phyloP scores from a whole-genome alignment of 495 filamentous ascomycete species.

The Letharia columbiana region DNA sequence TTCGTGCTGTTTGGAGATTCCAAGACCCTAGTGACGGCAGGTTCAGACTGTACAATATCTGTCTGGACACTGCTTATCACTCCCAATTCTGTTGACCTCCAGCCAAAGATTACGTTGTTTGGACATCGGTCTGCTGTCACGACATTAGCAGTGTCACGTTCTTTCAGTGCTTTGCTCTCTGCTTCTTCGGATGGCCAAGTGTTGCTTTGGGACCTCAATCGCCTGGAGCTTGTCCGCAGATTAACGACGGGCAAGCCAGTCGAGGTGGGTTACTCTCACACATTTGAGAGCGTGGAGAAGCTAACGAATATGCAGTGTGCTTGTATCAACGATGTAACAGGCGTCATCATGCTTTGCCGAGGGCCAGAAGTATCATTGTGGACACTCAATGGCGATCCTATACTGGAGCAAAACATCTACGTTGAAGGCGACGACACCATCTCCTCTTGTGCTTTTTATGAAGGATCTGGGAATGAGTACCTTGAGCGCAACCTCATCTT shows the following conservation, averaged over 20 bases:
- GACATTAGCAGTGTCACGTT: conserved; percentile 71
- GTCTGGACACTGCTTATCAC: conserved; percentile 63
- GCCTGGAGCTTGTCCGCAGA: conserved; percentile 72
- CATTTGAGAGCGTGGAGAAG: neutral
- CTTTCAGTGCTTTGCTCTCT: conserved; percentile 78
- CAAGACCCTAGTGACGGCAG: conserved; percentile 80
- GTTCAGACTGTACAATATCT: conserved; percentile 82
- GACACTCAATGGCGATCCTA: conserved; percentile 74
- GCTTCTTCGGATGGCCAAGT: conserved; percentile 72
- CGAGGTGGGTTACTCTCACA: conserved; percentile 34
- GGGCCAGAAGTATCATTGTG: conserved; percentile 67
- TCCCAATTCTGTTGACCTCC: conserved; percentile 64
- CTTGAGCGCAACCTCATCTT: conserved; percentile 78
- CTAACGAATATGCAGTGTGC: conserved; percentile 49
- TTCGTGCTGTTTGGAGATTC: conserved; percentile 78
- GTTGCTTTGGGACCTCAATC: conserved; percentile 89
- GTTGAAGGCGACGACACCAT: conserved; percentile 64
- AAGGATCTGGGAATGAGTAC: conserved; percentile 88
- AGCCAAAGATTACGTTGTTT: conserved; percentile 73
- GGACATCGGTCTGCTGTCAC: conserved; percentile 79
- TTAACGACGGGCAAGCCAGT: conserved; percentile 47
- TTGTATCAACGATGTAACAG: conserved; percentile 79
- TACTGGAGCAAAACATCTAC: conserved; percentile 74
- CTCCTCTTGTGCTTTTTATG: conserved; percentile 81
- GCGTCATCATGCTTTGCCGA: conserved; percentile 76